A percentile compares a stretch with the other conserved stretches of the same genome.
Evolutionary conservation across 257 asterid species (phyloP).

Genomic region (Vinca minor): DNA sequence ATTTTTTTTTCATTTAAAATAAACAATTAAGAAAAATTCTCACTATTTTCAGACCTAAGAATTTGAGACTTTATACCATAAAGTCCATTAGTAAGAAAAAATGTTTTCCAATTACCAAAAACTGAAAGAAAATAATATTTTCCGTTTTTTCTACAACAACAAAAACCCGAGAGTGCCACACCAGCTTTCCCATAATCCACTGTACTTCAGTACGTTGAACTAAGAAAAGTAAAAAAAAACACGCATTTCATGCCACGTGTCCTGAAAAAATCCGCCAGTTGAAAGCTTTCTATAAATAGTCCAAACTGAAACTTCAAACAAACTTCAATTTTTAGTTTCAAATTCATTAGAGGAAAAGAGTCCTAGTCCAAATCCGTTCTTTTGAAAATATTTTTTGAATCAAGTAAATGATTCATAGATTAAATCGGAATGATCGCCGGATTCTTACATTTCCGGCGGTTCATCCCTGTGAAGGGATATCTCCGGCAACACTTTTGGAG

Average conservation of each 20-base stretch:
- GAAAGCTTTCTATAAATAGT: conserved; percentile 1
- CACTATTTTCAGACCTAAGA: no score
- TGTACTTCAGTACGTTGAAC: background rate
- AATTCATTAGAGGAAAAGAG: background rate
- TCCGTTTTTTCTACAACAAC: background rate
- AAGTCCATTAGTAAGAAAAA: no score
- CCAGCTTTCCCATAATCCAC: no score
- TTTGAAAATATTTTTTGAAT: background rate
- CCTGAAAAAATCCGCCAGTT: background rate
- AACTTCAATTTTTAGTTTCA: background rate
- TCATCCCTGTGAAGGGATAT: conserved; percentile 51
- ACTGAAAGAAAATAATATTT: no score
- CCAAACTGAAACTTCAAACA: background rate
- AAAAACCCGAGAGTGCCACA: background rate
- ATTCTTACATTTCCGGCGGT: conserved; percentile 56
- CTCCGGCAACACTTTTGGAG: conserved; percentile 46
- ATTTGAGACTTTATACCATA: no score
- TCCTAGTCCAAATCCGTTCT: background rate
- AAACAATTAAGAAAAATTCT: no score
- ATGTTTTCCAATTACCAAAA: no score
- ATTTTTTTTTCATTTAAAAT: no score
- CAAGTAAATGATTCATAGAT: conserved; percentile 32
- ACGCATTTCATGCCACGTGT: background rate
- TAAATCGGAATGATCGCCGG: conserved; percentile 51
- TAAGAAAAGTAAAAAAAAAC: background rate